phyloP scores from a whole-genome alignment of 2,329 filamentous ascomycete genomes.

The Hymenotorrendiella dingleyae region DNA sequence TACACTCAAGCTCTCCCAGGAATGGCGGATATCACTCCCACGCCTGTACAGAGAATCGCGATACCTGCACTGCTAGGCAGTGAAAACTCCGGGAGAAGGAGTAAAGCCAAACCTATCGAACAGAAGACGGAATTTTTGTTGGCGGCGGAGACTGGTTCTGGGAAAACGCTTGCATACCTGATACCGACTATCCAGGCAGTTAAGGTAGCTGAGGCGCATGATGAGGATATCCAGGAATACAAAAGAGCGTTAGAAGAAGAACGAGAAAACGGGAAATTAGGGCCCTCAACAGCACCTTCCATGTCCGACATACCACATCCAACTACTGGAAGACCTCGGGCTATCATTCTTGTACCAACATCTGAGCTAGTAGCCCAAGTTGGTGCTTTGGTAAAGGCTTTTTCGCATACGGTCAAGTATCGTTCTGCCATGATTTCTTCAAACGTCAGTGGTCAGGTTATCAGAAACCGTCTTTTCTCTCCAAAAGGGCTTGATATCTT shows the following conservation, averaged over 20 bases:
- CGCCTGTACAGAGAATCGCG: constrained; percentile 81
- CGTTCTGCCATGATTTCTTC: constrained; percentile 79
- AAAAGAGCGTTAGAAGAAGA: constrained; percentile 53
- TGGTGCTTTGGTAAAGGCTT: constrained; percentile 68
- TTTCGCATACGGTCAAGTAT: constrained; percentile 84
- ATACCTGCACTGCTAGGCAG: constrained; percentile 70
- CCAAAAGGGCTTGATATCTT: constrained; percentile 78
- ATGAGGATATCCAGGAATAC: constrained; percentile 53
- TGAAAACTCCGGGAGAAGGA: constrained; percentile 38
- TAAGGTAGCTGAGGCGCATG: constrained; percentile 65
- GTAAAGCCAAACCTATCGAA: constrained; percentile 29
- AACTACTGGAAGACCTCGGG: constrained; percentile 72
- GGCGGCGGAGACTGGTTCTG: constrained; percentile 93
- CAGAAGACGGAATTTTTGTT: constrained; percentile 60
- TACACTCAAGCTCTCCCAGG: constrained; percentile 66
- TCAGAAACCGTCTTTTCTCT: constrained; percentile 78
- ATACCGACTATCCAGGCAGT: constrained; percentile 79
- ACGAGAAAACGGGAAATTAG: constrained; percentile 49
- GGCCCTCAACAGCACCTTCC: constrained; percentile 53
- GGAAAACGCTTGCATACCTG: constrained; percentile 92
- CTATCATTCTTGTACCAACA: constrained; percentile 84
- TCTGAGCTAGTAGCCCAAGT: constrained; percentile 90
- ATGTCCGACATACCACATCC: constrained; percentile 61
- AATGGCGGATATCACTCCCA: constrained; percentile 71
- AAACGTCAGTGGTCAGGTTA: constrained; percentile 67